Conservation (phyloP, 768 basidiomycete genomes). For the Boletus coccyginus region DNA sequence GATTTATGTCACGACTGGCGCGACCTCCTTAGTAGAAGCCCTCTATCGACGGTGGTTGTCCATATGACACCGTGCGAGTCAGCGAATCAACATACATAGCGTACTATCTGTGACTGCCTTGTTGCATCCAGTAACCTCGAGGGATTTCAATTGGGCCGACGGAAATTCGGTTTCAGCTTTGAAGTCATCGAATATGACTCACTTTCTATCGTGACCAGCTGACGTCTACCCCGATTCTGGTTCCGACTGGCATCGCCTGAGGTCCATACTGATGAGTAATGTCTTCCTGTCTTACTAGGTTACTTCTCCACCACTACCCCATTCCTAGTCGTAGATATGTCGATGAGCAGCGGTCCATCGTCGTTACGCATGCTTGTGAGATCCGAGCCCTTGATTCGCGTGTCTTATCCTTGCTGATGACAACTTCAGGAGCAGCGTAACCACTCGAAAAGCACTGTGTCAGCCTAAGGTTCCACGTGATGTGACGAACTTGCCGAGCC, state of each 20-base stretch:
- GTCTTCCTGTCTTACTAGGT: neutral
- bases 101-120: neutral
- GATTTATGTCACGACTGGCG: slow-evolving; percentile 79
- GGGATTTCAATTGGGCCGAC: neutral
- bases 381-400: neutral
- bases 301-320: neutral
- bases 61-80: slow-evolving; percentile 38
- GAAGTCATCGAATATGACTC: neutral
- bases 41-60: slow-evolving; percentile 84
- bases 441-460: slow-evolving; percentile 4
- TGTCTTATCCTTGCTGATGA: neutral
- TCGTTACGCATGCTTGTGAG: slow-evolving; percentile 1
- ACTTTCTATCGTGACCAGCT: neutral
- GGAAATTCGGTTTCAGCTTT: neutral
- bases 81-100: neutral
- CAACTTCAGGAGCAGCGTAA: slow-evolving; percentile 1
- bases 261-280: neutral
- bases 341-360: neutral
- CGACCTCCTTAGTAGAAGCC: slow-evolving; percentile 62
- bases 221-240: slow-evolving; percentile 1
- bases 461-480: too few species aligned
- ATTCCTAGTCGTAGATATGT: neutral
- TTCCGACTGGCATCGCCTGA: neutral
- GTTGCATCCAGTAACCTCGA: neutral
- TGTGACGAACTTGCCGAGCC: too few species aligned